Evolutionary conservation across 768 basidiomycete genomes (phyloP), one percentile per base, ranked within the genome.

Genomic region (Tremella fuciformis): DNA sequence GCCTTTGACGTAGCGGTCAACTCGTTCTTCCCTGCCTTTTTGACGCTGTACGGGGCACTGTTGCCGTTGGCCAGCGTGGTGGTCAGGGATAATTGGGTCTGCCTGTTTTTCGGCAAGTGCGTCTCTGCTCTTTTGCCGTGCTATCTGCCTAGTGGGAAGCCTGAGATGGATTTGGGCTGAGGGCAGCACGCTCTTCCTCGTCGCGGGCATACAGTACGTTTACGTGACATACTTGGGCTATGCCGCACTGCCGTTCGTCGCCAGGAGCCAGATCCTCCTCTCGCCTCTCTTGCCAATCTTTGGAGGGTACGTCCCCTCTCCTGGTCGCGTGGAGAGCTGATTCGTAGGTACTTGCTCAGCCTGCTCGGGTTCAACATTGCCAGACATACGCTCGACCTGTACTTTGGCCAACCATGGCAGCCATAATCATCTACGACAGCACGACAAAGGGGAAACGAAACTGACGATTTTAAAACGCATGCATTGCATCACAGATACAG

Each of bases 1-100:
- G 91, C 89, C 13, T 94, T 98, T 70, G 94, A 98, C 76, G 88
- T 97, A 15, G 92, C 96, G 77, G 93, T 88, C 59, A 97, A 98
- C 70, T 87, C 91, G 2, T 98, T 97, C 81, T 94, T 97, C 78
- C 92, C 92, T 18, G 80, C 92, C 59, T 94, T 89, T 78, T 83
- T 96, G 59, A 87, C 88, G 9, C 83, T 96, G 54, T 96, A 96
- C 75, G 80, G 91, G 58, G 88, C 88, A 0, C 90, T 97, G 72
- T 82, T 96, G 11, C 85, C 93, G 62, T 82, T 98, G 11, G 83
- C 89, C 1, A 88, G 90, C 1, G 82, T 97, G 48, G 81, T 97
- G 50, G 83, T 89, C 39, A 84, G 84, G 69, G 85, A 85, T 66
- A 89, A 88, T 66, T 97, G 93, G 93, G 84, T 93, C n/a, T 94